phyloP scores from a whole-genome alignment of 768 basidiomycete genomes.

The Auriscalpium vulgare region DNA sequence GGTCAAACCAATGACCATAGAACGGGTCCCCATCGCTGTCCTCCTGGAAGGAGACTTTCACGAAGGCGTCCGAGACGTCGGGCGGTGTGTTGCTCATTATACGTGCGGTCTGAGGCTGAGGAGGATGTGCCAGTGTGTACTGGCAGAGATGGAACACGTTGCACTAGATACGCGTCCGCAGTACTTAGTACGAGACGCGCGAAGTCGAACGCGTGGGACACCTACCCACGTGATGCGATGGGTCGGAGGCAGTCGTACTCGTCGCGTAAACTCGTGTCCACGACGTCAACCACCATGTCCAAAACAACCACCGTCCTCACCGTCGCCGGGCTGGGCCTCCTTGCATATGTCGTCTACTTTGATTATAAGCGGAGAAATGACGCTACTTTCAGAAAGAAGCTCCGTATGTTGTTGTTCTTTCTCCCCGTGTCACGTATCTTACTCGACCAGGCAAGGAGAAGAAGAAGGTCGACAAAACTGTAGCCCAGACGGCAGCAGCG shows the following conservation, averaged over 20 bases:
- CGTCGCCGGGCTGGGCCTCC: slow-evolving; percentile 39
- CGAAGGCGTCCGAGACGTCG: slow-evolving; percentile 31
- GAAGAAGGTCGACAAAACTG: slow-evolving; percentile 73
- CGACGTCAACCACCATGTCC: slow-evolving; percentile 21
- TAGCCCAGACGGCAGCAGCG: slow-evolving; percentile 21
- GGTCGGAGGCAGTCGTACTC: no score
- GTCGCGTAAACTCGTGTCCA: slow-evolving; percentile 13
- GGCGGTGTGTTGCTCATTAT: background rate
- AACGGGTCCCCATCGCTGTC: slow-evolving; percentile 28
- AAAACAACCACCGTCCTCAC: slow-evolving; percentile 33
- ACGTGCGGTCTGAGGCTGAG: background rate
- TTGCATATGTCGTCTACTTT: slow-evolving; percentile 88
- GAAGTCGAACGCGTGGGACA: background rate
- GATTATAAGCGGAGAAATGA: slow-evolving; percentile 93
- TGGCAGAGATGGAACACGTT: background rate
- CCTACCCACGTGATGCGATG: background rate
- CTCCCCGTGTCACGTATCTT: background rate
- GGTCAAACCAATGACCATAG: slow-evolving; percentile 44
- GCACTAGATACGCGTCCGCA: no score
- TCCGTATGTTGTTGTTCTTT: slow-evolving; percentile 25
- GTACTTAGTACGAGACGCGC: no score
- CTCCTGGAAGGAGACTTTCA: slow-evolving; percentile 36
- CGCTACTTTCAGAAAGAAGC: slow-evolving; percentile 74
- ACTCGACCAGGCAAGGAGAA: slow-evolving; percentile 72
- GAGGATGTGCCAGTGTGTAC: background rate